A percentile compares a stretch with the other conserved stretches of the same genome.
Conservation (phyloP, 257 asterid species). For the Ligustrum vulgare region DNA sequence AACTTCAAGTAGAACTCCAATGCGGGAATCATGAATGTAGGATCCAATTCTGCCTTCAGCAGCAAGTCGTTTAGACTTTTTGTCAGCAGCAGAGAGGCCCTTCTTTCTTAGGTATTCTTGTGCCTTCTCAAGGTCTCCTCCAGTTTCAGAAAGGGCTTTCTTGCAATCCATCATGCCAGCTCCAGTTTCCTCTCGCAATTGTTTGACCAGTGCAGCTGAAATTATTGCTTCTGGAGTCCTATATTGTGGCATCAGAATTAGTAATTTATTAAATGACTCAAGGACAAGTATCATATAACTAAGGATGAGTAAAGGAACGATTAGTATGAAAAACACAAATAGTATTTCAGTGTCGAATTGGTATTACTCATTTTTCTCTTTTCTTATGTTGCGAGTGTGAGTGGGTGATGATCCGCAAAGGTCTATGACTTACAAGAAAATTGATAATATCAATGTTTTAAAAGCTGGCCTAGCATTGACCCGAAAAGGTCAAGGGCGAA, state of each 20-base stretch:
- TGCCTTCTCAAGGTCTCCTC: conserved; percentile 87
- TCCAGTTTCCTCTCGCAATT: conserved; percentile 91
- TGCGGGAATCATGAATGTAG: conserved; percentile 88
- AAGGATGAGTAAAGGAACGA: background rate
- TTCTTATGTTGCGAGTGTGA: background rate
- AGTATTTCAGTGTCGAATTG: background rate
- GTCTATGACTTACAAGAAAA: background rate
- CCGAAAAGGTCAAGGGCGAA: background rate
- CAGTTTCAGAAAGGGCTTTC: conserved; percentile 89
- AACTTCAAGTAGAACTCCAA: conserved; percentile 92
- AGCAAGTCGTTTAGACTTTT: conserved; percentile 88
- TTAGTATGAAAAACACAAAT: background rate
- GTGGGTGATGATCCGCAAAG: background rate
- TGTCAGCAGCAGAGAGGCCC: conserved; percentile 93
- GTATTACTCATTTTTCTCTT: background rate
- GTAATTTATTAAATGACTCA: background rate
- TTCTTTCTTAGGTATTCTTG: conserved; percentile 87
- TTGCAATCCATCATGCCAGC: conserved; percentile 99
- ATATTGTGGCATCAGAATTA: conserved; percentile 19
- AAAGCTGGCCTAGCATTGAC: background rate
- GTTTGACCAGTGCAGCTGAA: conserved; percentile 86
- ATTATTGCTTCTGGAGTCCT: conserved; percentile 61
- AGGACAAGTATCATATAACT: background rate
- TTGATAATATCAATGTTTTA: background rate
- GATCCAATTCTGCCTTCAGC: conserved; percentile 96